Evolutionary conservation across 1,284 basidiomycete genomes (phyloP), one percentile per base, ranked within the genome.

Genomic region (Salmacisia buchloeana): DNA sequence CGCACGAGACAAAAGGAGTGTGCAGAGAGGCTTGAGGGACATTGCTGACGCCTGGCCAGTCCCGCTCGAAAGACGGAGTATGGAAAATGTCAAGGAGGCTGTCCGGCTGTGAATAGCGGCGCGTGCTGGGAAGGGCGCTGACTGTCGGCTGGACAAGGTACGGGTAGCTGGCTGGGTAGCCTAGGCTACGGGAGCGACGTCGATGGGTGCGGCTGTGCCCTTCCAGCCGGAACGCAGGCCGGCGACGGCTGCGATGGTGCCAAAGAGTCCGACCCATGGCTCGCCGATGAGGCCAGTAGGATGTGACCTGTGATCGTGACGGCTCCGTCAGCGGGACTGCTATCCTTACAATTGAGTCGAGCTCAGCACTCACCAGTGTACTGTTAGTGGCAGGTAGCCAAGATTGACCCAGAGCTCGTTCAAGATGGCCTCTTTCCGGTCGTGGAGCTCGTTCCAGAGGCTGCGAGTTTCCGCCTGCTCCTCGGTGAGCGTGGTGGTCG

Each of bases 381-480:
- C 79, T 3, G 91, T 89, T 62, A 91, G 80, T 2, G 91, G 91
- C 41, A 92, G 80, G 77, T 91, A 89, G 34, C 86, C 87, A 3
- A 88, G 66, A 73, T 92, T 92, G 54, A 86, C 85, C 57, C 89
- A 81, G 27, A 89, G 76, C 69, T 92, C 89, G 64, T 86, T 87
- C 83, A 86, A 86, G 64, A 89, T 86, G 15, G 87, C 85, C 66
- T 85, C 84, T 85, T 88, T 88, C 67, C 83, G 81, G 68, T 85
- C 67, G 31, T 72, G 72, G 39, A 79, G 61, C 38, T 76, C 75
- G 58, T 72, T 64, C 77, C 77, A 79, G 69, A 79, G 69, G 33
- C 66, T 67, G 21, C 73, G 63, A 15, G 77, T 79, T 60, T 69
- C 68, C 18, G 67, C 60, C 61, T 76, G 74, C 54, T 76, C 75